These are phyloP conservation scores for Medicago arabica DNA, from an alignment of 306 rosid genomes.

Conservation along the genomic window DNA sequence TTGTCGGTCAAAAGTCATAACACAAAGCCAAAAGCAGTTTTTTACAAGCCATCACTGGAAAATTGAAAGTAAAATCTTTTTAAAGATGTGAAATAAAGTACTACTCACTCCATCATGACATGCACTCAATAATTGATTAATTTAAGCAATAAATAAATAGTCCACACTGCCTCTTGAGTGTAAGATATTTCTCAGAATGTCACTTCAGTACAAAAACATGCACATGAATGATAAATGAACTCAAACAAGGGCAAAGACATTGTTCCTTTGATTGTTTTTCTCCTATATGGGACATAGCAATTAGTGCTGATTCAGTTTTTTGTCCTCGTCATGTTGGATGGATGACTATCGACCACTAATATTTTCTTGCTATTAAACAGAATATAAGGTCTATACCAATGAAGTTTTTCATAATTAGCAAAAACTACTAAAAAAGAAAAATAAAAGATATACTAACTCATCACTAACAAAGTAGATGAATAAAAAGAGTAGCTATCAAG, in stretches of 20 bases:
- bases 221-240: constrained; percentile 31
- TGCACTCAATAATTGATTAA: constrained; percentile 6
- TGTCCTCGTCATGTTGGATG: constrained; percentile 51
- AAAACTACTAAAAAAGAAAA: not conserved
- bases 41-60: constrained; percentile 20
- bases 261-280: constrained; percentile 42
- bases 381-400: no score
- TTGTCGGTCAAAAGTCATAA: constrained; percentile 40
- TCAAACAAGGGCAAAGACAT: constrained; percentile 19
- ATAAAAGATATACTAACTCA: no score
- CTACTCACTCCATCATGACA: not conserved
- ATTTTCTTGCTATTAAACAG: no score
- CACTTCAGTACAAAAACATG: constrained; percentile 35
- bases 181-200: constrained; percentile 31
- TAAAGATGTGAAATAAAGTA: constrained; percentile 37
- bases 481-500: no score
- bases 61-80: constrained; percentile 39
- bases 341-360: constrained; percentile 34
- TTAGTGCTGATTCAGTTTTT: constrained; percentile 50
- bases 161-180: constrained; percentile 30
- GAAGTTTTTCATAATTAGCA: no score
- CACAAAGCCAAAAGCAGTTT: constrained; percentile 23
- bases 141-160: constrained; percentile 12
- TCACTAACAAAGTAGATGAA: no score
- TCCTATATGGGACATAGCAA: constrained; percentile 41